Percentiles rank a stretch among this genome's conserved stretches.
Evolutionary conservation across 257 asterid species (phyloP).

Genomic region (Phtheirospermum japonicum): DNA sequence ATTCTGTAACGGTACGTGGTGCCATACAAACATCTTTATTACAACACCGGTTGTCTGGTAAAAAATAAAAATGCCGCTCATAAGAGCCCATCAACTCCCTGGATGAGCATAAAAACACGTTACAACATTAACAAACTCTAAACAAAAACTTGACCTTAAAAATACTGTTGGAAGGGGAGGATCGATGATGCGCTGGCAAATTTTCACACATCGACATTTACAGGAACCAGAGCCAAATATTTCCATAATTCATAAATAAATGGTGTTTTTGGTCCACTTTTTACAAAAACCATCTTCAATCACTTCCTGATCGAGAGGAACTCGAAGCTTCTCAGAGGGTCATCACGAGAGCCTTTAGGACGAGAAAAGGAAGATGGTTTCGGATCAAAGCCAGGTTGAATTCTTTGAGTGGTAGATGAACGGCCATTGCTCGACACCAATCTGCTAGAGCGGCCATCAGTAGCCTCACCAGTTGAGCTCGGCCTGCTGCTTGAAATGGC

Average conservation of each 20-base stretch:
- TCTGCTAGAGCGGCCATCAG: constrained; percentile 49
- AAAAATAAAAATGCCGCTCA: constrained; percentile 30
- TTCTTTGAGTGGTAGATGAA: constrained; percentile 53
- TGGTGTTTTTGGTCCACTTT: constrained; percentile 18
- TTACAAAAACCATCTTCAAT: constrained; percentile 20
- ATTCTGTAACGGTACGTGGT: neutral
- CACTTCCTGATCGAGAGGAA: constrained; percentile 52
- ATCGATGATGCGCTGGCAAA: constrained; percentile 15
- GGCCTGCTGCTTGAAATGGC: constrained; percentile 42
- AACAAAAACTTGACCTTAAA: constrained; percentile 26
- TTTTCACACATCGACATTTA: constrained; percentile 38
- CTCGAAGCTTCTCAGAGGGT: constrained; percentile 92
- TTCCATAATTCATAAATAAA: constrained; percentile 19
- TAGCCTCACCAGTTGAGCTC: constrained; percentile 58
- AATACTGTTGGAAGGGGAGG: constrained; percentile 16
- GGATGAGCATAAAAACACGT: constrained; percentile 37
- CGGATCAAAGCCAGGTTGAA: constrained; percentile 49
- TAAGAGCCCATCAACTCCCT: constrained; percentile 33
- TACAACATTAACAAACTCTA: constrained; percentile 34
- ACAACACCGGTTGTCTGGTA: constrained; percentile 20
- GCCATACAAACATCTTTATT: constrained; percentile 17
- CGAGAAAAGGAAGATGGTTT: constrained; percentile 64
- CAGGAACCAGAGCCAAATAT: constrained; percentile 19
- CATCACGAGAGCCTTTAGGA: constrained; percentile 58
- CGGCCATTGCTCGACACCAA: constrained; percentile 57